A percentile compares a stretch with the other conserved stretches of the same genome.
Conservation (phyloP, 2,329 filamentous ascomycete species). For the Epicoccum sorghinum region DNA sequence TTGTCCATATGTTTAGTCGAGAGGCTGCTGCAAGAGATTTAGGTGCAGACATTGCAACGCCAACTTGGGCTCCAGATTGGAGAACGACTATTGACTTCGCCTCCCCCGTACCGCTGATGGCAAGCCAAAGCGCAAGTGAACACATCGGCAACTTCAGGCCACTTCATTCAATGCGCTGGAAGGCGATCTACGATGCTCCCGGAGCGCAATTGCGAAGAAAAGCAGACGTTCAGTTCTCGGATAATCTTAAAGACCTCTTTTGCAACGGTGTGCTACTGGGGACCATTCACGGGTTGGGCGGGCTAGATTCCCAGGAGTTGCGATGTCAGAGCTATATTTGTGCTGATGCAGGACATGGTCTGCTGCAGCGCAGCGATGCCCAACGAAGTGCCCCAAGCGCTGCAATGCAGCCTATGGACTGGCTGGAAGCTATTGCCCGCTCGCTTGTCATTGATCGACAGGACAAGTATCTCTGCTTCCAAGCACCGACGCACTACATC, state of each 20-base stretch:
- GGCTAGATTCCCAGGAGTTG: slow-evolving; percentile 33
- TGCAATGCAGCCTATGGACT: slow-evolving; percentile 22
- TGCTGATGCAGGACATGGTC: slow-evolving; percentile 19
- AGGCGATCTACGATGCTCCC: slow-evolving; percentile 35
- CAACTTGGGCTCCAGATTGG: slow-evolving; percentile 41
- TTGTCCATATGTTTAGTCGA: slow-evolving; percentile 36
- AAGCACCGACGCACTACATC: slow-evolving; percentile 31
- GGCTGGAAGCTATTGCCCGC: slow-evolving; percentile 30
- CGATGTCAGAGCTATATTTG: slow-evolving; percentile 37
- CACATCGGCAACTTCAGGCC: slow-evolving; percentile 41
- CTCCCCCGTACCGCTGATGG: slow-evolving; percentile 43
- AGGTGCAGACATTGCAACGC: slow-evolving; percentile 18
- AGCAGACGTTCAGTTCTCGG: slow-evolving; percentile 30
- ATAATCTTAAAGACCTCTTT: slow-evolving; percentile 29
- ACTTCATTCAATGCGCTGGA: slow-evolving; percentile 27
- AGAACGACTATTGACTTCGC: slow-evolving; percentile 31
- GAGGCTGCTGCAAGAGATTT: slow-evolving; percentile 23
- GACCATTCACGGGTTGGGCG: slow-evolving; percentile 31
- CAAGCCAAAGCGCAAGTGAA: slow-evolving; percentile 37
- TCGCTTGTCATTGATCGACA: slow-evolving; percentile 37
- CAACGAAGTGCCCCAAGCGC: slow-evolving; percentile 16
- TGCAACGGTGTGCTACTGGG: slow-evolving; percentile 36
- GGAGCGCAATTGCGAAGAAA: slow-evolving; percentile 22
- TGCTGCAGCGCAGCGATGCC: slow-evolving; percentile 15
- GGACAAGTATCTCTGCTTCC: slow-evolving; percentile 40